Percentiles rank a stretch among this genome's conserved stretches.
Evolutionary conservation across 2,329 filamentous ascomycete species (phyloP).

Genomic region (Aspergillus hortae): DNA sequence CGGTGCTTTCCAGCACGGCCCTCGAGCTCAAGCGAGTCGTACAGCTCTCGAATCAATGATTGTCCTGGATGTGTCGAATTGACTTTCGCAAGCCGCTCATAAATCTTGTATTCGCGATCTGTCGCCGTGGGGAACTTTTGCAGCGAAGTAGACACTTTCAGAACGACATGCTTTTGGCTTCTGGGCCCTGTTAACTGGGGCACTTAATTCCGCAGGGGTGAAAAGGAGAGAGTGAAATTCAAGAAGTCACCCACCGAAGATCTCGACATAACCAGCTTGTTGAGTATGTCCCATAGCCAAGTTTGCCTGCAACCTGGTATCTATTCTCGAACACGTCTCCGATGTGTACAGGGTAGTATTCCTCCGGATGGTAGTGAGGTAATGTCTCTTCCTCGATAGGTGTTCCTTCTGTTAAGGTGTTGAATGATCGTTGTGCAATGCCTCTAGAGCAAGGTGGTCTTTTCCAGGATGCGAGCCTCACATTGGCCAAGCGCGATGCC

Average conservation of each 20-base stretch:
- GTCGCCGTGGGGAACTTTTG: slow-evolving; percentile 15
- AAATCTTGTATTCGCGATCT: slow-evolving; percentile 24
- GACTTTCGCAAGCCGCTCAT: slow-evolving; percentile 23
- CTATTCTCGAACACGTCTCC: slow-evolving; percentile 36
- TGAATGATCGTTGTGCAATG: too few relatives aligned
- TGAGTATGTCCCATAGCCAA: slow-evolving; percentile 42
- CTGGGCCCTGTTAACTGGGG: not conserved
- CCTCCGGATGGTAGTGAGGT: slow-evolving; percentile 30
- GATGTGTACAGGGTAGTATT: slow-evolving; percentile 38
- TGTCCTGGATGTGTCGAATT: slow-evolving; percentile 23
- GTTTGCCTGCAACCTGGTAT: slow-evolving; percentile 37
- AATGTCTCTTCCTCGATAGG: slow-evolving; percentile 38
- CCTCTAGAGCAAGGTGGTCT: too few relatives aligned
- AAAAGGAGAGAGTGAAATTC: not conserved
- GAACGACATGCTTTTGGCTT: slow-evolving; percentile 17
- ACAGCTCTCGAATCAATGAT: slow-evolving; percentile 25
- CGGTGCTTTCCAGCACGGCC: slow-evolving; percentile 20
- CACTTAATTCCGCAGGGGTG: not conserved
- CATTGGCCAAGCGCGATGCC: too few relatives aligned
- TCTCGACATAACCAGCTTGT: slow-evolving; percentile 45
- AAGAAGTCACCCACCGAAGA: slow-evolving; percentile 19
- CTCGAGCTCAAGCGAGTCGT: slow-evolving; percentile 29
- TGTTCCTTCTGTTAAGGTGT: not conserved
- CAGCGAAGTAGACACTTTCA: slow-evolving; percentile 29
- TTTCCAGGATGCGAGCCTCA: too few relatives aligned